phyloP scores from a whole-genome alignment of 306 rosid genomes.

The Glycine soja region DNA sequence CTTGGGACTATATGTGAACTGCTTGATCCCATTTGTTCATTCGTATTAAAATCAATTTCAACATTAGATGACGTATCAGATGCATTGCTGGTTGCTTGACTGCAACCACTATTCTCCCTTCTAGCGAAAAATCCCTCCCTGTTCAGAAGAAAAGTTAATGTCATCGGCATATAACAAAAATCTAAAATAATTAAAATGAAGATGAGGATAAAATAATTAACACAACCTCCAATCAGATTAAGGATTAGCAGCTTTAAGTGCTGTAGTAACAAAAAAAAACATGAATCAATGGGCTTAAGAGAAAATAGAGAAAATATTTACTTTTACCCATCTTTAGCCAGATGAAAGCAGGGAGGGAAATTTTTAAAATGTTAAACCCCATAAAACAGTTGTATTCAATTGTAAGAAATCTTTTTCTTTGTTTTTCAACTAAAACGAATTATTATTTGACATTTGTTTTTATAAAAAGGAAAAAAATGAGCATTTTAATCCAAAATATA shows the following conservation, averaged over 20 bases:
- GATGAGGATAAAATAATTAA: slow-evolving; percentile 10
- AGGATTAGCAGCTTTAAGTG: slow-evolving; percentile 3
- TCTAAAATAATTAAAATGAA: not conserved
- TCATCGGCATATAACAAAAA: slow-evolving; percentile 20
- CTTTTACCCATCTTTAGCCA: too few species aligned
- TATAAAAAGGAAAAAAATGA: too few species aligned
- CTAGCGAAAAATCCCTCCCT: slow-evolving; percentile 87
- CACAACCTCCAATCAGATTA: slow-evolving; percentile 20
- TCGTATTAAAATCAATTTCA: slow-evolving; percentile 52
- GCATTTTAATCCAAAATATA: too few species aligned
- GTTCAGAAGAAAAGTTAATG: slow-evolving; percentile 46
- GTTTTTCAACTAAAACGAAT: too few species aligned
- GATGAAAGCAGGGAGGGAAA: too few species aligned
- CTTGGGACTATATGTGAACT: slow-evolving; percentile 53
- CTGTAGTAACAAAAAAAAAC: not conserved
- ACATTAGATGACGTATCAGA: slow-evolving; percentile 57
- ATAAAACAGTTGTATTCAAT: too few species aligned
- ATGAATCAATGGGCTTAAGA: too few species aligned
- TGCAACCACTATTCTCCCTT: slow-evolving; percentile 65
- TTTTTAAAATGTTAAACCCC: too few species aligned
- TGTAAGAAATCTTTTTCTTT: too few species aligned
- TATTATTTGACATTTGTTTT: too few species aligned
- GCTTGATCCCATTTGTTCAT: slow-evolving; percentile 53
- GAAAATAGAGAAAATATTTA: too few species aligned
- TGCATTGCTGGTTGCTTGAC: slow-evolving; percentile 61